phyloP scores from a whole-genome alignment of 148 eudicot species.

The Polygonum aviculare region DNA sequence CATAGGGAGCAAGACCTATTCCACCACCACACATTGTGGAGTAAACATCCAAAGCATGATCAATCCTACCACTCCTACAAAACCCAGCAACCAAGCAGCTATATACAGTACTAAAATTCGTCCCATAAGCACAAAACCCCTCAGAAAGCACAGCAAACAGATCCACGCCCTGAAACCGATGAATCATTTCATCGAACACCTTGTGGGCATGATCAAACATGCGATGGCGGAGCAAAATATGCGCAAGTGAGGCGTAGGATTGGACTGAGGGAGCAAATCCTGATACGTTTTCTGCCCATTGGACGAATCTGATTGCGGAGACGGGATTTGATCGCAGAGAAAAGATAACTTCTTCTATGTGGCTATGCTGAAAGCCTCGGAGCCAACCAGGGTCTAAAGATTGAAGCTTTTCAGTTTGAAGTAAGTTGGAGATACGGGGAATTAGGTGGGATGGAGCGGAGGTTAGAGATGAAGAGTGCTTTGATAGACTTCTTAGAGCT shows the following conservation, averaged over 20 bases:
- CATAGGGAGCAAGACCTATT: constrained; percentile 38
- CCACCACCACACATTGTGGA: constrained; percentile 31
- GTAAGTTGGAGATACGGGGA: constrained; percentile 27
- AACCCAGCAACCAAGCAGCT: constrained; percentile 48
- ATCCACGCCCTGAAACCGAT: constrained; percentile 23
- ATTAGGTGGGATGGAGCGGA: background rate
- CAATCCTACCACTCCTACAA: constrained; percentile 36
- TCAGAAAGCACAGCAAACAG: constrained; percentile 24
- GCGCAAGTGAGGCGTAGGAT: constrained; percentile 24
- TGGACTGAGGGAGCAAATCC: constrained; percentile 27
- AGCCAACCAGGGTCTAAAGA: constrained; percentile 19
- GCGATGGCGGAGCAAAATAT: constrained; percentile 31
- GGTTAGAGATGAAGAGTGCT: background rate
- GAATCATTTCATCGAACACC: constrained; percentile 40
- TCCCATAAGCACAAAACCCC: constrained; percentile 28
- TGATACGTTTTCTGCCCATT: constrained; percentile 36
- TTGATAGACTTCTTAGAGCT: background rate
- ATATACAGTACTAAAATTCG: constrained; percentile 42
- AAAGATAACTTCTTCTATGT: constrained; percentile 30
- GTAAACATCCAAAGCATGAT: constrained; percentile 36
- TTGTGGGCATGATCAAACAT: constrained; percentile 39
- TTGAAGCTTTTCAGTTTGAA: constrained; percentile 23
- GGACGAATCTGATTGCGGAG: constrained; percentile 42
- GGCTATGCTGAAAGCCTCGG: constrained; percentile 16
- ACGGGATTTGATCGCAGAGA: constrained; percentile 44